phyloP scores from a whole-genome alignment of 1,284 basidiomycete genomes.

The Anthracocystis panici-leucophaei region DNA sequence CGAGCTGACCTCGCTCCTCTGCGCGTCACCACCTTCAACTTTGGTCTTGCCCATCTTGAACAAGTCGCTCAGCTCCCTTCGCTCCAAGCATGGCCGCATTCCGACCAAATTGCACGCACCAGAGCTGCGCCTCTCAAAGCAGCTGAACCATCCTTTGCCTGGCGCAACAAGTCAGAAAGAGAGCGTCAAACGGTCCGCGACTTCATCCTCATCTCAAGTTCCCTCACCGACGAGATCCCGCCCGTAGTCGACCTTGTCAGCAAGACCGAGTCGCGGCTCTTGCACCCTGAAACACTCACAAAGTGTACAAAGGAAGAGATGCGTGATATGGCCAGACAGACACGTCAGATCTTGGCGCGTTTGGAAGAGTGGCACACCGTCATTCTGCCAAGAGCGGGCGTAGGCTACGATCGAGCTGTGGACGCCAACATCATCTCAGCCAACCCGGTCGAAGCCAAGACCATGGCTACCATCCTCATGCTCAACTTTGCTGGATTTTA shows the following conservation, averaged over 20 bases:
- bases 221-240: conserved; percentile 19
- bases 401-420: conserved; percentile 18
- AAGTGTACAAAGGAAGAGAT: conserved; percentile 35
- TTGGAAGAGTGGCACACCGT: conserved; percentile 28
- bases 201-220: conserved; percentile 1
- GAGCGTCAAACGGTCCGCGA: conserved; percentile 19
- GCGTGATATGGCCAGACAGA: conserved; percentile 31
- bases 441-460: conserved; percentile 19
- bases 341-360: conserved; percentile 21
- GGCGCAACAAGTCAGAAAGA: conserved; percentile 15
- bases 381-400: conserved; percentile 11
- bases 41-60: conserved; percentile 17
- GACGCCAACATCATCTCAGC: conserved; percentile 12
- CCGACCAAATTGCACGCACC: conserved; percentile 4
- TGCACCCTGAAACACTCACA: conserved; percentile 23
- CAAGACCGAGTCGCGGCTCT: conserved; percentile 17
- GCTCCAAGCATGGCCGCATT: conserved; percentile 23
- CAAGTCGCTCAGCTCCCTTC: conserved; percentile 22
- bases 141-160: neutral
- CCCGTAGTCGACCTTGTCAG: conserved; percentile 19
- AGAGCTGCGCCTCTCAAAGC: conserved; percentile 1
- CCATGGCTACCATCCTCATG: conserved; percentile 24
- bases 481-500: conserved; percentile 30
- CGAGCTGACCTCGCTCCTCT: conserved; percentile 8
- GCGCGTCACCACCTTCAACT: conserved; percentile 15